A percentile compares a stretch with the other conserved stretches of the same genome.
Evolutionary conservation across 2,329 filamentous ascomycete genomes (phyloP).

Genomic region (Drechslerella stenobrocha): DNA sequence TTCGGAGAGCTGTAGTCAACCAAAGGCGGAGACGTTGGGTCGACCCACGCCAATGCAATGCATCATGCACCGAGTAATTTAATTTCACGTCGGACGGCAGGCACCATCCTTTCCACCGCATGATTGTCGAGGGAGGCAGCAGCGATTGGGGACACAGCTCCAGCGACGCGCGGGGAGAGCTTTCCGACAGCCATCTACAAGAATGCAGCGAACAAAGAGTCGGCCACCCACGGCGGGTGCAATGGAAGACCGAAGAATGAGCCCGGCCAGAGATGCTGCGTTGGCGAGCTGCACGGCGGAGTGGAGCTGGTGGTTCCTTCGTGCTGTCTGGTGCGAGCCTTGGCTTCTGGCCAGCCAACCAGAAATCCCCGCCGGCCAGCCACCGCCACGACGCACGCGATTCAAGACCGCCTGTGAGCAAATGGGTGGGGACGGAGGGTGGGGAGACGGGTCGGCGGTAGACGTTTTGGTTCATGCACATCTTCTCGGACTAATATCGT

Average conservation of each 20-base stretch:
- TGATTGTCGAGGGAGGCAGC: neutral
- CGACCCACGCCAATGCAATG: neutral
- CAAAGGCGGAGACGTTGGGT: conserved; percentile 18
- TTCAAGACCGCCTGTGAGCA: conserved; percentile 18
- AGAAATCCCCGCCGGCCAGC: conserved; percentile 26
- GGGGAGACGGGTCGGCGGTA: no score
- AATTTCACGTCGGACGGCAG: neutral
- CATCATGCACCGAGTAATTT: conserved; percentile 3
- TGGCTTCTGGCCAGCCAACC: conserved; percentile 27
- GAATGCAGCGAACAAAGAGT: conserved; percentile 32
- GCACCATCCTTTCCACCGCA: neutral
- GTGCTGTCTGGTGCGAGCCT: conserved; percentile 39
- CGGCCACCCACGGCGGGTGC: conserved; percentile 6
- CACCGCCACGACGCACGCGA: conserved; percentile 31
- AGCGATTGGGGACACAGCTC: conserved; percentile 3
- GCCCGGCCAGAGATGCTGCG: conserved; percentile 14
- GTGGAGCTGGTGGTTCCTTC: conserved; percentile 41
- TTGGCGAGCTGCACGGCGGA: conserved; percentile 22
- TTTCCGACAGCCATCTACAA: conserved; percentile 23
- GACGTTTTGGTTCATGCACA: conserved; percentile 46
- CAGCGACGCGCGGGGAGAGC: conserved; percentile 15
- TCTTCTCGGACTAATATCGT: neutral
- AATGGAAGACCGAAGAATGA: neutral
- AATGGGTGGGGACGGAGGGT: conserved; percentile 3
- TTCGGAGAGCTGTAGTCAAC: conserved; percentile 15